These are phyloP conservation scores for Gillenia trifoliata DNA, from an alignment of 306 rosid species.

Conservation along the genomic window DNA sequence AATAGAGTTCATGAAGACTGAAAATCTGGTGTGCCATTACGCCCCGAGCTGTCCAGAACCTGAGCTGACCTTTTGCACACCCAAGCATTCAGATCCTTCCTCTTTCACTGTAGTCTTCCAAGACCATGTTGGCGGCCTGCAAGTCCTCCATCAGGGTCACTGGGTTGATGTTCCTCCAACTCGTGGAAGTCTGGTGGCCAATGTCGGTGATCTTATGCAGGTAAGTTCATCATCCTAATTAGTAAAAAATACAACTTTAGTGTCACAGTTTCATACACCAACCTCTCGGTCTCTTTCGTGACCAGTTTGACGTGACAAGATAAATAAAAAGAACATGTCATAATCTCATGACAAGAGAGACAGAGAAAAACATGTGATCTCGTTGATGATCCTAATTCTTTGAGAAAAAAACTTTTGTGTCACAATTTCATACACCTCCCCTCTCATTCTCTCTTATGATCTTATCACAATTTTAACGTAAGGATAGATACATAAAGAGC, in stretches of 20 bases:
- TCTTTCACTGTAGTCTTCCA: slow-evolving; percentile 63
- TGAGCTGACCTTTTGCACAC: slow-evolving; percentile 56
- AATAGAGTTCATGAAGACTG: slow-evolving; percentile 59
- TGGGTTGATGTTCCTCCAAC: slow-evolving; percentile 61
- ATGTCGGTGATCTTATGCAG: slow-evolving; percentile 80
- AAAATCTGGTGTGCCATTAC: slow-evolving; percentile 60
- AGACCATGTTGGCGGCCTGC: slow-evolving; percentile 74
- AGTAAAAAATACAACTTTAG: too few relatives aligned
- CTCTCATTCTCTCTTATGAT: too few relatives aligned
- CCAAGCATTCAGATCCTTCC: slow-evolving; percentile 76
- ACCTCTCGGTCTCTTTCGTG: too few relatives aligned
- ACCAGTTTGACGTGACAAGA: too few relatives aligned
- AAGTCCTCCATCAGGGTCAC: slow-evolving; percentile 55
- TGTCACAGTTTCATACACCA: too few relatives aligned
- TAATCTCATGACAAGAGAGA: too few relatives aligned
- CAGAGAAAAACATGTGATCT: too few relatives aligned
- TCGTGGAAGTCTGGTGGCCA: slow-evolving; percentile 54
- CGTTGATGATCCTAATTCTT: too few relatives aligned
- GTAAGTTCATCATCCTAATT: slow-evolving; percentile 14
- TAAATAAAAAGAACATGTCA: too few relatives aligned
- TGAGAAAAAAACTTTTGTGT: background rate
- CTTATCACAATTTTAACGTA: too few relatives aligned
- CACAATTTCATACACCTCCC: background rate
- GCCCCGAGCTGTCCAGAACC: slow-evolving; percentile 86
- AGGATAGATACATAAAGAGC: too few relatives aligned